Evolutionary conservation across 1,284 basidiomycete genomes (phyloP).

Genomic region (Dichomitus squalens): DNA sequence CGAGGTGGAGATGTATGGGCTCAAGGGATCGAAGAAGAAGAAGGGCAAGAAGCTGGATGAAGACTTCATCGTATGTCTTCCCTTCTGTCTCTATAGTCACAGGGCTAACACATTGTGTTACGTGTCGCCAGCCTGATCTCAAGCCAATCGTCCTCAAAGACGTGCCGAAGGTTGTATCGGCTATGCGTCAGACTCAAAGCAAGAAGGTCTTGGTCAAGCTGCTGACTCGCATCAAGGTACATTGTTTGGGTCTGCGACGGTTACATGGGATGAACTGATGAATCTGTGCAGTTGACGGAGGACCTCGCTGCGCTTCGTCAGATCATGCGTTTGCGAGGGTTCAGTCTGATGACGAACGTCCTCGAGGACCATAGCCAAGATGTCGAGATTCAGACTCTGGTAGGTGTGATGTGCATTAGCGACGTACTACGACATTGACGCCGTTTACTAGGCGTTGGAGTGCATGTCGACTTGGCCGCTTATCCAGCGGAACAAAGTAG

Average conservation of each 20-base stretch:
- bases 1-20: conserved; percentile 78
- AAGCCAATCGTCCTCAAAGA: conserved; percentile 80
- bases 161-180: conserved; percentile 89
- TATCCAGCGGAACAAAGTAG: conserved; percentile 90
- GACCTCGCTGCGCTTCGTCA: conserved; percentile 81
- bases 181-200: conserved; percentile 88
- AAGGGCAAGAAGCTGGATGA: conserved; percentile 93
- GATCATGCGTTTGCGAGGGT: conserved; percentile 92
- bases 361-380: conserved; percentile 82
- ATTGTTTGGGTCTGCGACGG: not conserved
- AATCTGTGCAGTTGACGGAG: conserved; percentile 70
- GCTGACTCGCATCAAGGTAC: conserved; percentile 83
- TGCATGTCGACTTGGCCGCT: conserved; percentile 84
- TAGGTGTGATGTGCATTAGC: conserved; percentile 34
- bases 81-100: not conserved
- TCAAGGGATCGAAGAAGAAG: conserved; percentile 91
- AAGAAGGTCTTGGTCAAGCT: conserved; percentile 84
- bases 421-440: conserved; percentile 4
- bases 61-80: conserved; percentile 75
- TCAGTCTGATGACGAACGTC: conserved; percentile 90
- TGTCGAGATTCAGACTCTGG: conserved; percentile 70
- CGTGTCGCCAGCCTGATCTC: conserved; percentile 58
- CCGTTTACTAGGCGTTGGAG: conserved; percentile 61
- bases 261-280: not conserved
- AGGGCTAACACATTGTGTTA: not conserved